These are phyloP conservation scores for Rheum nobile DNA, from an alignment of 148 eudicot species.

Conservation along the genomic window DNA sequence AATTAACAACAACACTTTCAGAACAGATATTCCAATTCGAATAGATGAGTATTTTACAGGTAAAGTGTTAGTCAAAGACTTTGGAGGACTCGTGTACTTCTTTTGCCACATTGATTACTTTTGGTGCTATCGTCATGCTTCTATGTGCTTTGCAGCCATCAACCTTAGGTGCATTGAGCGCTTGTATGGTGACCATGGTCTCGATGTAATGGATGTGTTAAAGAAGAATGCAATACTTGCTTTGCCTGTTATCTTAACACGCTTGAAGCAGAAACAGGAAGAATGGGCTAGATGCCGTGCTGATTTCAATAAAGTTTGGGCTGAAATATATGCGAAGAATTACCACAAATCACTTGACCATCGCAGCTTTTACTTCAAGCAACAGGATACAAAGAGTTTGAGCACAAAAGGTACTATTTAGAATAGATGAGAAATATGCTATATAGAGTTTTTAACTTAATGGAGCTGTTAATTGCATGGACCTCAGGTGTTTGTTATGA, in stretches of 20 bases:
- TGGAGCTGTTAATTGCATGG: background rate
- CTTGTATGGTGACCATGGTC: slow-evolving; percentile 91
- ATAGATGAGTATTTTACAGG: slow-evolving; percentile 69
- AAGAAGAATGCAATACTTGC: slow-evolving; percentile 65
- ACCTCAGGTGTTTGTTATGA: background rate
- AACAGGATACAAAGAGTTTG: slow-evolving; percentile 84
- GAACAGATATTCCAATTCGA: slow-evolving; percentile 43
- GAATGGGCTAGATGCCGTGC: slow-evolving; percentile 87
- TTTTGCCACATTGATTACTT: background rate
- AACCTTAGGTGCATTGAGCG: slow-evolving; percentile 84
- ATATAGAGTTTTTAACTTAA: background rate
- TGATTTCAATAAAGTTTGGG: slow-evolving; percentile 90
- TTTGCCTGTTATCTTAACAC: slow-evolving; percentile 80
- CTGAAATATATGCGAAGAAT: slow-evolving; percentile 76
- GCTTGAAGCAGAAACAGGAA: slow-evolving; percentile 93
- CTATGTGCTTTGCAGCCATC: slow-evolving; percentile 36
- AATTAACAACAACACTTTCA: slow-evolving; percentile 37
- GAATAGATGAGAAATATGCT: background rate
- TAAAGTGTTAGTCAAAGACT: slow-evolving; percentile 12
- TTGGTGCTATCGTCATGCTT: slow-evolving; percentile 1
- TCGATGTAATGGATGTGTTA: slow-evolving; percentile 79
- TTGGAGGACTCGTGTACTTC: background rate
- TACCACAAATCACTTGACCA: slow-evolving; percentile 95
- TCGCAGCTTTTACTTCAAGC: slow-evolving; percentile 93
- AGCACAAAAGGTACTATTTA: slow-evolving; percentile 72